A percentile compares a stretch with the other conserved stretches of the same genome.
These are phyloP conservation scores for Sisymbrium irio DNA, from an alignment of 345 rosid genomes.

Conservation along the genomic window DNA sequence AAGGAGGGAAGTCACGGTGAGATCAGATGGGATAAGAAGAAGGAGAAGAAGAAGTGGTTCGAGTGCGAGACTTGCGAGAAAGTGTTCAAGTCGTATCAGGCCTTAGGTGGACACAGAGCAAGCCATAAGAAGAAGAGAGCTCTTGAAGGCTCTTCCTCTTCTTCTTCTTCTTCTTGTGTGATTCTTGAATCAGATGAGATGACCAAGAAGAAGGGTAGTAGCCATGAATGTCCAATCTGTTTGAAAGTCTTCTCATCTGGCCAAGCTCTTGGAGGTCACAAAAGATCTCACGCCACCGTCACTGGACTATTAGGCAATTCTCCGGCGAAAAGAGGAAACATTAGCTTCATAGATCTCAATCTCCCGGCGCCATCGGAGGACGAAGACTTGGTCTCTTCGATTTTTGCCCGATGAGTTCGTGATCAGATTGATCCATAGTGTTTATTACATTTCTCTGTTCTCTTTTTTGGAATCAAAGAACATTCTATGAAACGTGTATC, in stretches of 20 bases:
- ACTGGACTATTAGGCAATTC: conserved; percentile 17
- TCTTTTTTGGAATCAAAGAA: background rate
- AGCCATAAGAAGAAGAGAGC: conserved; percentile 63
- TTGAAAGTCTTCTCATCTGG: too few species aligned
- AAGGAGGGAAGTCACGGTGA: conserved; percentile 24
- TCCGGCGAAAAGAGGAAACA: conserved; percentile 15
- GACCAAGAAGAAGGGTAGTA: too few species aligned
- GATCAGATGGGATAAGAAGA: conserved; percentile 49
- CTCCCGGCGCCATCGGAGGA: conserved; percentile 76
- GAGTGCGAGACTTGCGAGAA: conserved; percentile 72
- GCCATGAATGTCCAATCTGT: too few species aligned
- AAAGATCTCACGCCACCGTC: conserved; percentile 60
- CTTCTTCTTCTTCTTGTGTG: background rate
- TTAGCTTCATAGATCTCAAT: conserved; percentile 65
- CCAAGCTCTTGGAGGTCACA: conserved; percentile 84
- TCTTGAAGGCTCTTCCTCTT: background rate
- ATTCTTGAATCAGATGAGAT: background rate
- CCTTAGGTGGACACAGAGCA: conserved; percentile 83
- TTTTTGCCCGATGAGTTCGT: too few species aligned
- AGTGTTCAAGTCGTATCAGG: conserved; percentile 79
- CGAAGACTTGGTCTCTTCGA: conserved; percentile 31
- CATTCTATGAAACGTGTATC: background rate
- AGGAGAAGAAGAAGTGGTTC: conserved; percentile 32
- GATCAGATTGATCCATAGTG: too few species aligned
- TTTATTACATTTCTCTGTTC: background rate